phyloP scores from a whole-genome alignment of 305 asterid genomes.

The Nicotiana rustica region DNA sequence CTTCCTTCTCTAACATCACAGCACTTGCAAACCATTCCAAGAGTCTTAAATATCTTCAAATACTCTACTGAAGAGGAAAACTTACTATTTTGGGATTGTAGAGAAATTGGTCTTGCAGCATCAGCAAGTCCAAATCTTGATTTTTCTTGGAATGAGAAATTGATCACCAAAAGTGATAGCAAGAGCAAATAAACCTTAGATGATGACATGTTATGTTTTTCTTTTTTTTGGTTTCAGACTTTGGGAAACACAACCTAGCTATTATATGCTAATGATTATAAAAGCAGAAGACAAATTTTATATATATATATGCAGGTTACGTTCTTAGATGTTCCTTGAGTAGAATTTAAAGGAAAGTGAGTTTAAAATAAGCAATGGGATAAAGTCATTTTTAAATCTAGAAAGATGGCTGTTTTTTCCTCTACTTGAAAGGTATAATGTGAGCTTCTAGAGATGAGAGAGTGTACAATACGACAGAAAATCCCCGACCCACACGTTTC shows the following conservation, averaged over 20 bases:
- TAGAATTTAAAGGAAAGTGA: constrained; percentile 4
- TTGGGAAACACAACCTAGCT: neutral
- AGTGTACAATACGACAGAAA: neutral
- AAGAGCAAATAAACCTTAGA: neutral
- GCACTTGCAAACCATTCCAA: constrained; percentile 53
- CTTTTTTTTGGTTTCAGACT: neutral
- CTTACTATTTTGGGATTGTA: neutral
- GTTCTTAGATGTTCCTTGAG: constrained; percentile 13
- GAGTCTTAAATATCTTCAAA: constrained; percentile 28
- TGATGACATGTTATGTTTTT: neutral
- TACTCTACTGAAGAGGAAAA: constrained; percentile 14
- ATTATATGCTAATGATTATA: constrained; percentile 23
- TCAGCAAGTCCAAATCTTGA: constrained; percentile 25
- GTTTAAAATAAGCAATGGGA: neutral
- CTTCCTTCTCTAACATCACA: constrained; percentile 46
- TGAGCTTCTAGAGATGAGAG: constrained; percentile 12
- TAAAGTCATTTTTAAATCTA: neutral
- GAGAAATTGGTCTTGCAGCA: constrained; percentile 18
- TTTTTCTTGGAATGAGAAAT: neutral
- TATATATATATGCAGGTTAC: neutral
- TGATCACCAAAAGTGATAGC: neutral
- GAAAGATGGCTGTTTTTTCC: neutral
- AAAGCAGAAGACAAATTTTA: neutral
- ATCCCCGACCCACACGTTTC: neutral
- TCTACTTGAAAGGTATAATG: neutral